Evolutionary conservation across 2,329 filamentous ascomycete genomes (phyloP).

Genomic region (Endothia cerciana): DNA sequence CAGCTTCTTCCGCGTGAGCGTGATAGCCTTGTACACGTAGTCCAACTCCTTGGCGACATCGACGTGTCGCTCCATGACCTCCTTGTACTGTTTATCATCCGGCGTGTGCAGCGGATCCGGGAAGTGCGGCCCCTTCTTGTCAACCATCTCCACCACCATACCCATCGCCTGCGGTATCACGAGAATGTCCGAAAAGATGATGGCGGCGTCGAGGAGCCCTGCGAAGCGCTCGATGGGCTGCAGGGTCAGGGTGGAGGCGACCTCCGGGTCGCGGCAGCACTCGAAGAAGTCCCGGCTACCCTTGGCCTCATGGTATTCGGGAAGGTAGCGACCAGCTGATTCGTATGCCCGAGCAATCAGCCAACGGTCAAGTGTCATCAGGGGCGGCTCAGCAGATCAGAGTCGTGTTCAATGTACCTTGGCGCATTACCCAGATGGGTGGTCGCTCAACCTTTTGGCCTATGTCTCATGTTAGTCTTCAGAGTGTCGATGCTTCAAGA

Average conservation of each 20-base stretch:
- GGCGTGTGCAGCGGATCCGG: conserved; percentile 81
- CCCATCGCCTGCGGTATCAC: conserved; percentile 98
- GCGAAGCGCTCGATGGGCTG: conserved; percentile 92
- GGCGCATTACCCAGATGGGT: conserved; percentile 99
- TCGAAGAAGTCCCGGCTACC: conserved; percentile 92
- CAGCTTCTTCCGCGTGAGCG: conserved; percentile 85
- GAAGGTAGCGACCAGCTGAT: conserved; percentile 90
- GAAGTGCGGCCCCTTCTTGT: conserved; percentile 92
- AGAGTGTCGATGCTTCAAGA: neutral
- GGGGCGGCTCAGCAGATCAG: conserved; percentile 28
- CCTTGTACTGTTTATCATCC: conserved; percentile 79
- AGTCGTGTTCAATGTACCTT: conserved; percentile 64
- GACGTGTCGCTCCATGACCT: conserved; percentile 77
- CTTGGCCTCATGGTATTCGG: conserved; percentile 97
- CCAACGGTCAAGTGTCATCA: conserved; percentile 19
- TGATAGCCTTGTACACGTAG: conserved; percentile 96
- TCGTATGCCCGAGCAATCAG: conserved; percentile 25
- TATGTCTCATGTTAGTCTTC: conserved; percentile 42
- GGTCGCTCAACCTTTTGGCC: conserved; percentile 90
- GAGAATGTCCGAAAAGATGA: conserved; percentile 98
- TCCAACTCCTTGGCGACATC: conserved; percentile 82
- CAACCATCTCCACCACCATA: conserved; percentile 98
- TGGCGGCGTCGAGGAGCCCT: conserved; percentile 91
- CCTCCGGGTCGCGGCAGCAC: conserved; percentile 91
- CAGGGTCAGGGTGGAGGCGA: conserved; percentile 89